Evolutionary conservation across 306 rosid species (phyloP), one percentile per base, ranked within the genome.

Genomic region (Lathyrus aphaca): DNA sequence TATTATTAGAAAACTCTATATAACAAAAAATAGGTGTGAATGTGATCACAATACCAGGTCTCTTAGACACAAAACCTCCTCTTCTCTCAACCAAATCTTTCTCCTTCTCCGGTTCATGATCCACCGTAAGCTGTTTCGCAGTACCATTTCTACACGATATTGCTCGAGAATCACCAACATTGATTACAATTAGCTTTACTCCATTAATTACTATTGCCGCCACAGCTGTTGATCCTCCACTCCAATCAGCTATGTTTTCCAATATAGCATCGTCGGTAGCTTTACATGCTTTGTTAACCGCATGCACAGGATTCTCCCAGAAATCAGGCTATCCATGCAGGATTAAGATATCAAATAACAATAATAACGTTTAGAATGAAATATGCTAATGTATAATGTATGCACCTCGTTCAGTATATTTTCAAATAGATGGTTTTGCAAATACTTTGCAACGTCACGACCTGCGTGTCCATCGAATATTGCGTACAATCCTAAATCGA

Each of bases 381-480:
- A 44, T 12, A 21, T n/a, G 38, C 25, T 8, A 29, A 6, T 14
- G 8, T 8, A 23, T 15, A 39, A 42, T 15, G 27, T 8, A 2
- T 54, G 39, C 74, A 81, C 86, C 88, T 81, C 74, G 40, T 11
- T 74, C 27, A 81, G 58, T 67, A 87, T 84, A 61, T 82, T 81
- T 55, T 80, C 80, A 63, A 86, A 86, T 17, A 87, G 79, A 76
- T 87, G 90, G 66, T 58, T 38, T 71, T 80, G 96, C 80, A 85
- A 78, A 64, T 81, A 83, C 18, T 82, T 81, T 23, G 92, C 86
- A 43, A 85, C 92, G 60, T 71, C 78, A 18, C 35, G 76, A 40
- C 90, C 89, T 1, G 90, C 69, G 19, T 87, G 91, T 57, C 89
- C 92, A 42, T 85, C 84, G 53, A 87, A 89, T 66, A 87, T 87